phyloP scores from a whole-genome alignment of 768 basidiomycete species.

The Tulasnella sp. region DNA sequence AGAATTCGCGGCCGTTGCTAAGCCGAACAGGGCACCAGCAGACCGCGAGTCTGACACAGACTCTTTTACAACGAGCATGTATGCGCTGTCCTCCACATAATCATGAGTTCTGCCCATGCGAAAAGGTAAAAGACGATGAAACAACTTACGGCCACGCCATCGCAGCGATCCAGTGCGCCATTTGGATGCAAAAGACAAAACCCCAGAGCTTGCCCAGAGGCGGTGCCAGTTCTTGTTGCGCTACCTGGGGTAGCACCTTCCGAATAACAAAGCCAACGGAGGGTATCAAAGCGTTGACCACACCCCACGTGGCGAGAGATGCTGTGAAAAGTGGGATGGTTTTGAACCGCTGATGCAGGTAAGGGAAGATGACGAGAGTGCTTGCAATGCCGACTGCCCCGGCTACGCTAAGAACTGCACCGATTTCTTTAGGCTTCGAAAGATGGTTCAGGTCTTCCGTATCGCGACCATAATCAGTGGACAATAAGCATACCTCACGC shows the following conservation, averaged over 20 bases:
- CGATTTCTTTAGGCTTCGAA: background rate
- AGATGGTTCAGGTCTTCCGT: background rate
- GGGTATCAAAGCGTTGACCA: background rate
- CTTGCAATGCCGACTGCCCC: background rate
- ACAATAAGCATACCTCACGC: constrained; percentile 42
- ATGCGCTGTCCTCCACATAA: constrained; percentile 38
- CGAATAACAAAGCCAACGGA: background rate
- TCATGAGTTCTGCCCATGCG: background rate
- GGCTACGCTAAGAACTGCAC: background rate
- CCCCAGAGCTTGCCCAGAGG: constrained; percentile 33
- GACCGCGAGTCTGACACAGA: constrained; percentile 44
- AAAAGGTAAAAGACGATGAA: background rate
- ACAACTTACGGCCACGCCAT: constrained; percentile 48
- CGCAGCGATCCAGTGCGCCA: constrained; percentile 38
- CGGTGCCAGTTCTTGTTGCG: background rate
- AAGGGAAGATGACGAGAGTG: background rate
- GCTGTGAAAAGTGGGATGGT: background rate
- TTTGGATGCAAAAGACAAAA: constrained; percentile 42
- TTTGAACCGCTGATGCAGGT: background rate
- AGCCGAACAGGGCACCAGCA: constrained; percentile 56
- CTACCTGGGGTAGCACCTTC: background rate
- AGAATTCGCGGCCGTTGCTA: constrained; percentile 42
- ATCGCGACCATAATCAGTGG: background rate
- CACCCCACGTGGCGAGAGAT: background rate
- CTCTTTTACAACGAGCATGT: constrained; percentile 54